These are phyloP conservation scores for Phytophthora sansomeana DNA, from an alignment of 352 stramenopile species.

Conservation along the genomic window DNA sequence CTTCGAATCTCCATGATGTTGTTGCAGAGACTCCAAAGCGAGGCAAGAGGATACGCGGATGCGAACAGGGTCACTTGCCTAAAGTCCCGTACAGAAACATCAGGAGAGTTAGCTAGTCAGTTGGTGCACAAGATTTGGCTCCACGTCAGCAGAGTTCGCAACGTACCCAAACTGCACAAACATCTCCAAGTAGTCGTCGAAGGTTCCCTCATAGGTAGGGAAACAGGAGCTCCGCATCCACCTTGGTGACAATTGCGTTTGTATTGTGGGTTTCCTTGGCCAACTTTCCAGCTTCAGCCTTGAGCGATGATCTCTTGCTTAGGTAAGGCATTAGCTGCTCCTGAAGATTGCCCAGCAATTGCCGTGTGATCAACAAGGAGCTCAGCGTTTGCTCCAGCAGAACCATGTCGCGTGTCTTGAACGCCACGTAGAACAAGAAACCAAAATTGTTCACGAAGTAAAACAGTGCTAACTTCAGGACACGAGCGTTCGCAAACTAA, in stretches of 20 bases:
- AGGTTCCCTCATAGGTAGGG: slow-evolving; percentile 86
- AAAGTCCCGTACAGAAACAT: slow-evolving; percentile 40
- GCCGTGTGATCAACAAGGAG: slow-evolving; percentile 83
- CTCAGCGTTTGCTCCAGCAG: slow-evolving; percentile 92
- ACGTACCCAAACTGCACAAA: slow-evolving; percentile 93
- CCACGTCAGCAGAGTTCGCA: neutral
- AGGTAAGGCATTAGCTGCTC: slow-evolving; percentile 86
- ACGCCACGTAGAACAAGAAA: slow-evolving; percentile 96
- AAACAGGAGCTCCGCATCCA: slow-evolving; percentile 85
- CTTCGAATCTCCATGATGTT: slow-evolving; percentile 96
- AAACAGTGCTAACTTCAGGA: slow-evolving; percentile 98
- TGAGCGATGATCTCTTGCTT: slow-evolving; percentile 79
- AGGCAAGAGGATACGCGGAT: slow-evolving; percentile 93
- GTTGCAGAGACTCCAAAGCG: slow-evolving; percentile 93
- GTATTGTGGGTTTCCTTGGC: slow-evolving; percentile 67
- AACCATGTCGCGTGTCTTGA: slow-evolving; percentile 88
- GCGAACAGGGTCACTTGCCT: slow-evolving; percentile 95
- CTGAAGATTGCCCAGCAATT: slow-evolving; percentile 82
- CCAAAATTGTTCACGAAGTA: slow-evolving; percentile 98
- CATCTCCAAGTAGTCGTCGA: slow-evolving; percentile 96
- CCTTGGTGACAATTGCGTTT: slow-evolving; percentile 66
- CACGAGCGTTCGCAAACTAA: slow-evolving; percentile 92
- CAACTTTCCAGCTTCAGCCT: slow-evolving; percentile 82
- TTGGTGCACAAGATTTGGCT: slow-evolving; percentile 1
- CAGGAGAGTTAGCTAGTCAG: neutral